A percentile compares a stretch with the other conserved stretches of the same genome.
phyloP scores from a whole-genome alignment of 164 flowering plant genomes.

The Annona squamosa region DNA sequence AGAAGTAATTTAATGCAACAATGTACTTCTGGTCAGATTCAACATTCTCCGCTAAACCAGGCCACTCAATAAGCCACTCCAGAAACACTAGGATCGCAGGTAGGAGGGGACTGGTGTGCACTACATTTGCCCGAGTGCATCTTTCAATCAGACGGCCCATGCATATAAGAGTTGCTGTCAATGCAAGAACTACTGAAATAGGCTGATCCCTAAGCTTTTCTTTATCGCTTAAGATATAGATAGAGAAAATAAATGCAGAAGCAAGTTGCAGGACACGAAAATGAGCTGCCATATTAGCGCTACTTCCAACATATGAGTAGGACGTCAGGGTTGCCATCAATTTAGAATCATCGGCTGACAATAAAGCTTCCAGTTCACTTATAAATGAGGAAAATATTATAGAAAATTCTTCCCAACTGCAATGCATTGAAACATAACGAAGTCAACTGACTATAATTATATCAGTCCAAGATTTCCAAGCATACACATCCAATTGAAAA shows the following conservation, averaged over 20 bases:
- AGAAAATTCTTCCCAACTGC: constrained; percentile 62
- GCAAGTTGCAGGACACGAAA: constrained; percentile 61
- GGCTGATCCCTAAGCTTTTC: constrained; percentile 19
- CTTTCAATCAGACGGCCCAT: constrained; percentile 59
- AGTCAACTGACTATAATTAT: no score
- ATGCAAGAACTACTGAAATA: constrained; percentile 27
- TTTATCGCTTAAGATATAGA: constrained; percentile 25
- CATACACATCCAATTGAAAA: no score
- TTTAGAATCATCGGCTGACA: constrained; percentile 42
- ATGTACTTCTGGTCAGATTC: constrained; percentile 31
- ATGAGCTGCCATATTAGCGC: constrained; percentile 50
- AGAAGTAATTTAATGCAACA: constrained; percentile 46
- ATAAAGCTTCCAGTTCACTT: constrained; percentile 44
- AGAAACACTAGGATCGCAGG: constrained; percentile 60
- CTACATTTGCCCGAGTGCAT: constrained; percentile 27
- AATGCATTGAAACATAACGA: constrained; percentile 4
- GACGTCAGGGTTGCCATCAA: constrained; percentile 42
- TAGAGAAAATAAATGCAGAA: constrained; percentile 45
- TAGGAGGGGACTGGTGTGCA: constrained; percentile 42
- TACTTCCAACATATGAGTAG: constrained; percentile 34
- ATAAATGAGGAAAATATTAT: constrained; percentile 39
- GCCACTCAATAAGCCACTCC: constrained; percentile 48
- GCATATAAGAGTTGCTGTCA: constrained; percentile 37
- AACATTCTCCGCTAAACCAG: constrained; percentile 24
- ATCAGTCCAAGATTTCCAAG: no score